These are phyloP conservation scores for Lupinus albus DNA, from an alignment of 306 rosid genomes.

Conservation along the genomic window DNA sequence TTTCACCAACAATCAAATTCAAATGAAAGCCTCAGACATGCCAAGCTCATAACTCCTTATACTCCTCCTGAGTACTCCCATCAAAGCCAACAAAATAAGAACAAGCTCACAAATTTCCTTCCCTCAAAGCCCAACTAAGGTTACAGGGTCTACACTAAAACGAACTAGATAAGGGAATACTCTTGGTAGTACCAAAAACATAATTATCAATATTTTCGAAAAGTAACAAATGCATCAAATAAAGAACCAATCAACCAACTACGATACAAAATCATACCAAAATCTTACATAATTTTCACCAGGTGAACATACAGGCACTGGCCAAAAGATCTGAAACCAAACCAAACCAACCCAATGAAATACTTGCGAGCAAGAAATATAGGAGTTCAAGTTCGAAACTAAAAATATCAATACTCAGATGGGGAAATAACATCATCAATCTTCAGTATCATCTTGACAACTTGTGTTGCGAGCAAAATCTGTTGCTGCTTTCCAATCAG, in stretches of 20 bases:
- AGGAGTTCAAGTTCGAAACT: constrained; percentile 13
- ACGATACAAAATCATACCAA: background rate
- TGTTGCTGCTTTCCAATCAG: constrained; percentile 97
- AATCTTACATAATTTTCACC: background rate
- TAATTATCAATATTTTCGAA: too few relatives aligned
- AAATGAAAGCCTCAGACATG: too few relatives aligned
- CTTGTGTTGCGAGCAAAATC: constrained; percentile 90
- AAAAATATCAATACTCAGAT: constrained; percentile 51
- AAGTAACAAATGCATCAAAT: background rate
- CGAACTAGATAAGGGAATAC: too few relatives aligned
- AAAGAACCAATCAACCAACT: background rate
- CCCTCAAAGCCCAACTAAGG: too few relatives aligned
- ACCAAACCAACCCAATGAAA: background rate
- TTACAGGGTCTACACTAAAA: too few relatives aligned
- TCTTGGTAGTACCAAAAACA: too few relatives aligned
- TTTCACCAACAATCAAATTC: too few relatives aligned
- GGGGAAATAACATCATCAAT: constrained; percentile 95
- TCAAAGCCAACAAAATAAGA: too few relatives aligned
- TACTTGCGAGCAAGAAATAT: background rate
- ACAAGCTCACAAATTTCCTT: too few relatives aligned
- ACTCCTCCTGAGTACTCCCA: too few relatives aligned
- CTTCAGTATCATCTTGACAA: constrained; percentile 94
- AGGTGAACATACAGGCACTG: background rate
- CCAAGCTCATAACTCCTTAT: too few relatives aligned
- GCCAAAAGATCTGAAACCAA: background rate